Evolutionary conservation across 345 rosid species (phyloP), one percentile per base, ranked within the genome.

Genomic region (Jatropha curcas): DNA sequence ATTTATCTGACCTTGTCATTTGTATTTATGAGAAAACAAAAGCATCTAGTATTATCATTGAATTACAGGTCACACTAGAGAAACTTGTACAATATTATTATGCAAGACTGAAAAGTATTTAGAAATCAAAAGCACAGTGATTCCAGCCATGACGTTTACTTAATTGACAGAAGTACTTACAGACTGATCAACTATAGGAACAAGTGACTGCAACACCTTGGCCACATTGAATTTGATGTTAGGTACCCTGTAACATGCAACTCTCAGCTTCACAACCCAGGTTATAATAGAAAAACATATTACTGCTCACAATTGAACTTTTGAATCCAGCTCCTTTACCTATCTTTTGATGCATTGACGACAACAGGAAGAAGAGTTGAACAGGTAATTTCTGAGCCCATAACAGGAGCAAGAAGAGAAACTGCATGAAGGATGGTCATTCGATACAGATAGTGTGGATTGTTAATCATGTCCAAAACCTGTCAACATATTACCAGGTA

Each of bases 151-250:
- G 61, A 39, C 4, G 61, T 57, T 46, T 24, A 63, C n/a, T 14
- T 48, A 46, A 35, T 37, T 7, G 67, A 31, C 46, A 22, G 7
- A 9, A 48, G 35, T 51, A 88, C 98, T 83, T 73, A 93, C 98
- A 58, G 93, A 81, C 35, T 89, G 93, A 71, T 89, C 95, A 4
- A 89, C 95, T 8, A 92, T 88, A 7, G 99, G 92, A 72, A 92
- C 76, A 52, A 95, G 89, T n/a, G 97, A 92, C 67, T 89, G 97
- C 73, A 92, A 84, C 82, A 92, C 92, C 82, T 94, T 94, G 0
- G 98, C 98, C 27, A 89, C 98, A n/a, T 94, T 94, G 70, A 92
- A 92, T 80, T 91, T 94, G 77, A 94, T 92, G 83, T 95, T 95
- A 28, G 99, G 91, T 63, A 95, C 99, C 81, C 99, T 94, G 93